Evolutionary conservation across 2,329 filamentous ascomycete genomes (phyloP), one percentile per base, ranked within the genome.

Genomic region (Fusarium pilosicola): DNA sequence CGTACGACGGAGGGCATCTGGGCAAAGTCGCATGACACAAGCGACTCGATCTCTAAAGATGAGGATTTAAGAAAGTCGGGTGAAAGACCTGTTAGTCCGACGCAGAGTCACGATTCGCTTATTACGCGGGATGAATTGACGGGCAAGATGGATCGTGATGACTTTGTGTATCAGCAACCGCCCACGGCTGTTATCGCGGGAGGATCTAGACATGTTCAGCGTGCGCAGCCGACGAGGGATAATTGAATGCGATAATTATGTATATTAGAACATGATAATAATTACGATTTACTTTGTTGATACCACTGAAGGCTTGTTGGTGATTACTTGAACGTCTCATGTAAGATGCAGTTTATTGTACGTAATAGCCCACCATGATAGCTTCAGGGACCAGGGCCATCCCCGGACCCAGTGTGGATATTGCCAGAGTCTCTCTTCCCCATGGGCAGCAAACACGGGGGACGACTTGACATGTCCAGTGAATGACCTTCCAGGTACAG

Each of bases 41-140:
- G 60, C 18, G 68, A 70, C 20, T 77, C 74, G 1, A 71, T 77
- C 12, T 68, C 65, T 26, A 74, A 78, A 55, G 66, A 68, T 12
- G 76, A 77, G 1, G 65, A 63, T n/a, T 26, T 30, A 24, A 51
- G 42, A 34, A 77, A 77, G 52, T 73, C 73, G 2, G 56, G 17
- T 3, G 74, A 75, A 10, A 26, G 77, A 3, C 66, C 66, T 15
- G 48, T 74, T 4, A 79, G 78, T 45, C 76, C 77, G 7, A 78
- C 78, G 30, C 76, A 77, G 62, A 79, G 78, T 57, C 76, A 79
- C 42, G 78, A 79, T 62, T 77, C 71, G 38, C 74, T 79, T 14
- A 78, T 79, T 7, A 74, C 74, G 6, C 55, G 76, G 13, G 76
- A 78, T 30, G 74, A 73, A 10, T 39, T 71, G 8, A 54, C 74